These are phyloP conservation scores for Xanthoparmelia taractica DNA, from an alignment of 495 filamentous ascomycete species.

Conservation along the genomic window DNA sequence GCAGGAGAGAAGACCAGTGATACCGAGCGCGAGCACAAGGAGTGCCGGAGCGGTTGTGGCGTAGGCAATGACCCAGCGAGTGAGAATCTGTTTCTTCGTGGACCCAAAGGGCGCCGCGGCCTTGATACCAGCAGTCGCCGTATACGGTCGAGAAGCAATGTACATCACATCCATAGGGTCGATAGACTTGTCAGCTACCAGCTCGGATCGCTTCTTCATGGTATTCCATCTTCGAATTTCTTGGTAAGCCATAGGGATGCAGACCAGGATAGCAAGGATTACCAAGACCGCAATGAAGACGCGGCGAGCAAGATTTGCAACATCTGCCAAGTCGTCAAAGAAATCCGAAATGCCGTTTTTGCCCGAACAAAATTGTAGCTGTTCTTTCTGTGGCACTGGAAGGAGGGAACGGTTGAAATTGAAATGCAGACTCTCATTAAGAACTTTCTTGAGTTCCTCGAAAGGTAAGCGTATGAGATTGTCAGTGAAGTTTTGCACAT, in stretches of 20 bases:
- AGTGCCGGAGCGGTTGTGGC: conserved; percentile 75
- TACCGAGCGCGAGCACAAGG: conserved; percentile 74
- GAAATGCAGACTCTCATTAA: conserved; percentile 64
- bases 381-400: conserved; percentile 70
- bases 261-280: conserved; percentile 60
- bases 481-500: conserved; percentile 71
- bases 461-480: conserved; percentile 69
- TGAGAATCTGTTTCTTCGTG: conserved; percentile 58
- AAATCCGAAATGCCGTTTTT: conserved; percentile 79
- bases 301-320: conserved; percentile 55
- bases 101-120: conserved; percentile 60
- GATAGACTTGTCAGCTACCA: conserved; percentile 55
- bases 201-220: conserved; percentile 58
- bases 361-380: conserved; percentile 78
- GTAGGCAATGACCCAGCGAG: conserved; percentile 83
- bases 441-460: conserved; percentile 58
- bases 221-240: conserved; percentile 73
- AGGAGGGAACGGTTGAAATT: conserved; percentile 68
- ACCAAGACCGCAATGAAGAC: conserved; percentile 66
- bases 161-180: conserved; percentile 88
- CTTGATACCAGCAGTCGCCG: conserved; percentile 62
- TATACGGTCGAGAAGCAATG: conserved; percentile 71
- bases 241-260: conserved; percentile 66
- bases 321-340: conserved; percentile 61
- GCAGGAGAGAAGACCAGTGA: conserved; percentile 79